A percentile compares a stretch with the other conserved stretches of the same genome.
Conservation (phyloP, 2,329 filamentous ascomycete genomes). For the Setomelanomma holmii region DNA sequence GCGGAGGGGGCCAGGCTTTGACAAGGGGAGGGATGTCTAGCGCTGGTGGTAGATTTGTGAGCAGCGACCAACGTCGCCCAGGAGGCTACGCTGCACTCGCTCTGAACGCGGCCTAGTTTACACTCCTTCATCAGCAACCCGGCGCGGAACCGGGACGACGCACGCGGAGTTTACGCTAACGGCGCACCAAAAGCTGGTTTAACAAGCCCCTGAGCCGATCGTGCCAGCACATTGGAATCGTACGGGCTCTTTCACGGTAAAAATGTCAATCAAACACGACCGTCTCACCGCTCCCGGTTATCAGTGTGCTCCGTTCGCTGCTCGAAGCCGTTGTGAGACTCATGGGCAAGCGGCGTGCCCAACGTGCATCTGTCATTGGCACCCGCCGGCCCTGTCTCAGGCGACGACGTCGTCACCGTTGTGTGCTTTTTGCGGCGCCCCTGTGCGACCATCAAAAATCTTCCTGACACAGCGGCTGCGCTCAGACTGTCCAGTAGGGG, state of each 20-base stretch:
- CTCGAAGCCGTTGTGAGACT: constrained; percentile 11
- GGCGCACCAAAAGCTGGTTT: constrained; percentile 28
- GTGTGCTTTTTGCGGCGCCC: constrained; percentile 24
- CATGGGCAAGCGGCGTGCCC: constrained; percentile 10
- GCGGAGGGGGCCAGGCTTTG: constrained; percentile 25
- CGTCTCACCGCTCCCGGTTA: constrained; percentile 32
- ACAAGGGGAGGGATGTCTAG: constrained; percentile 30
- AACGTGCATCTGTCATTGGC: constrained; percentile 32
- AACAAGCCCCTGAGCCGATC: constrained; percentile 40
- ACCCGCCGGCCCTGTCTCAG: constrained; percentile 15
- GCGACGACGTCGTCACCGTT: constrained; percentile 12
- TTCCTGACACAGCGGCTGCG: constrained; percentile 22
- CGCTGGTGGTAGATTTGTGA: constrained; percentile 28
- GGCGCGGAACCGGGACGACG: constrained; percentile 43
- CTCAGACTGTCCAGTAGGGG: constrained; percentile 18
- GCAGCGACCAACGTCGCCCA: constrained; percentile 15
- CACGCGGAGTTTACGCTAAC: constrained; percentile 40
- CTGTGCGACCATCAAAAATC: constrained; percentile 26
- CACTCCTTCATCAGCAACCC: constrained; percentile 26
- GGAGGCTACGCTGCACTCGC: constrained; percentile 16
- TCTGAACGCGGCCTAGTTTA: constrained; percentile 26
- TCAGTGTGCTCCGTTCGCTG: constrained; percentile 10
- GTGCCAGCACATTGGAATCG: constrained; percentile 33
- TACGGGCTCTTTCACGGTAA: constrained; percentile 13
- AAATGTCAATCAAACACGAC: constrained; percentile 15